Evolutionary conservation across 2,329 filamentous ascomycete species (phyloP).

Genomic region (Calonectria ilicicola): DNA sequence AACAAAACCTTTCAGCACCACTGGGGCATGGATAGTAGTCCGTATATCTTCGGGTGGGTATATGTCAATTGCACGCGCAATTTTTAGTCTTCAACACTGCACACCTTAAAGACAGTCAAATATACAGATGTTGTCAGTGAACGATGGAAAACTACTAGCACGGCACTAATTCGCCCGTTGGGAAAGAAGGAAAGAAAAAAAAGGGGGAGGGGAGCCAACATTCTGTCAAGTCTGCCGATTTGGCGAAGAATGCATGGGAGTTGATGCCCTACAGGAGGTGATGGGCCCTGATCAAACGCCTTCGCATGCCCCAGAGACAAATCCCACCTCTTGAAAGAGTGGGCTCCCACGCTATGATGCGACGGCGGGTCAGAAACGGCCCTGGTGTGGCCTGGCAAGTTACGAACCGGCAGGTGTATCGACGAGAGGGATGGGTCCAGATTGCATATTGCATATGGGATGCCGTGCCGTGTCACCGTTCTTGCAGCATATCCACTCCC

Average conservation of each 20-base stretch:
- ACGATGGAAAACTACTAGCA: background rate
- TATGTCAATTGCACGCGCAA: background rate
- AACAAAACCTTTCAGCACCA: no score
- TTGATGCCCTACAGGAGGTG: background rate
- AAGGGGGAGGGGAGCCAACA: background rate
- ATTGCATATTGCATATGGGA: slow-evolving; percentile 20
- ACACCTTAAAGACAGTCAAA: background rate
- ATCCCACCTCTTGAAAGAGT: slow-evolving; percentile 4
- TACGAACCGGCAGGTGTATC: slow-evolving; percentile 17
- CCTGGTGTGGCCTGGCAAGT: slow-evolving; percentile 11
- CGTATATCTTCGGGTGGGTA: background rate
- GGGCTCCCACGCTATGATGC: slow-evolving; percentile 8
- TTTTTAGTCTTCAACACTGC: background rate
- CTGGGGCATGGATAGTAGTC: background rate
- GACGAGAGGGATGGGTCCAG: slow-evolving; percentile 7
- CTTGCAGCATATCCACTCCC: slow-evolving; percentile 3
- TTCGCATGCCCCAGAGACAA: slow-evolving; percentile 3
- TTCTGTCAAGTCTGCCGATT: background rate
- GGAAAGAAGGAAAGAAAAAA: background rate
- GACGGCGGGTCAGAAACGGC: background rate
- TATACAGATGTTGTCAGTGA: background rate
- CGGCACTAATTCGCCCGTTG: background rate
- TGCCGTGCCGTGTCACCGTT: slow-evolving; percentile 21
- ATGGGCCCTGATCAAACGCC: slow-evolving; percentile 3
- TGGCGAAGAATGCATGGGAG: background rate